A percentile compares a stretch with the other conserved stretches of the same genome.
Evolutionary conservation across 129 eudicot genomes (phyloP).

Genomic region (Kitagawia praeruptora): DNA sequence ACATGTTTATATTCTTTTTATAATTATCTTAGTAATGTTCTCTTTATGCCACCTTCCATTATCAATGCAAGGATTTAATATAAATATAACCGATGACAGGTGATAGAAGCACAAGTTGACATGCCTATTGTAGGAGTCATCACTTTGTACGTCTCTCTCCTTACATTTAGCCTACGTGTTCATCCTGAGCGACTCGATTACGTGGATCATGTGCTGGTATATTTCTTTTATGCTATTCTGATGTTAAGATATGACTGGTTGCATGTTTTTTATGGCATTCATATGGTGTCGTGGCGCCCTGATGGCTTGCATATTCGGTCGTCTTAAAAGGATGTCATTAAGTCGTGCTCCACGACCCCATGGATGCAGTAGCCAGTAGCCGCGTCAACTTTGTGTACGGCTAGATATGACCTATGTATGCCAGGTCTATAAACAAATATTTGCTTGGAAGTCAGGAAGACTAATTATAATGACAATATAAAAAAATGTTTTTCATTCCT

Average conservation of each 20-base stretch:
- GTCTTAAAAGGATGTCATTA: background rate
- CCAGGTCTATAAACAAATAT: background rate
- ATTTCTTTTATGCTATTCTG: conserved; percentile 18
- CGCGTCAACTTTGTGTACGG: background rate
- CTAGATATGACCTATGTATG: background rate
- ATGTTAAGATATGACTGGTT: conserved; percentile 11
- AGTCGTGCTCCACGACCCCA: background rate
- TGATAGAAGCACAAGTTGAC: conserved; percentile 87
- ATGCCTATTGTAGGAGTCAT: conserved; percentile 97
- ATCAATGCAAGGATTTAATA: conserved; percentile 5
- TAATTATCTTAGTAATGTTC: background rate
- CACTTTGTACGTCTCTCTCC: conserved; percentile 87
- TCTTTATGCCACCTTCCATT: background rate
- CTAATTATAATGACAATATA: background rate
- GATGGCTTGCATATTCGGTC: background rate
- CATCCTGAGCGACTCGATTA: conserved; percentile 99
- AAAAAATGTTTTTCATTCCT: background rate
- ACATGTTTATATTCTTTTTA: background rate
- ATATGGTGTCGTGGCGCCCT: background rate
- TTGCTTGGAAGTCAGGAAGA: background rate
- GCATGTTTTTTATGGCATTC: background rate
- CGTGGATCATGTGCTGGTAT: conserved; percentile 98
- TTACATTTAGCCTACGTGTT: conserved; percentile 89
- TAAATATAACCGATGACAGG: conserved; percentile 41
- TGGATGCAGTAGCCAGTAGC: background rate